phyloP scores from a whole-genome alignment of 305 asterid genomes.

The Solanum hybrid region DNA sequence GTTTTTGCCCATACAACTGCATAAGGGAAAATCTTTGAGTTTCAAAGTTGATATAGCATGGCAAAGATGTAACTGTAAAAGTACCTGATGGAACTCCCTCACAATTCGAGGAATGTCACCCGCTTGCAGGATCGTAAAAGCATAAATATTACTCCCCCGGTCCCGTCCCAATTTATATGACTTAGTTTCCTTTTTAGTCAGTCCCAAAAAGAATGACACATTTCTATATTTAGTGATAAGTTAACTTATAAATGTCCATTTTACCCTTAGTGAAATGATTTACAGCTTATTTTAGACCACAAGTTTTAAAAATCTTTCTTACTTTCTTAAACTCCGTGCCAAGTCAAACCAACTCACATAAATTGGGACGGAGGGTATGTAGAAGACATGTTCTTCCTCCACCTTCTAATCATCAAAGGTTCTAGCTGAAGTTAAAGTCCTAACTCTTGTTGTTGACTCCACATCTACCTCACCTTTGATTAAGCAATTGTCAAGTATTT shows the following conservation, averaged over 20 bases:
- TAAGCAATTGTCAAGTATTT: not conserved
- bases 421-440: not conserved
- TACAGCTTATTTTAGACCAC: not conserved
- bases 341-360: not conserved
- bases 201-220: not conserved
- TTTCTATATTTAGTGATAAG: not conserved
- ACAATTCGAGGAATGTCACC: not conserved
- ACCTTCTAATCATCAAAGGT: not conserved
- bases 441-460: not conserved
- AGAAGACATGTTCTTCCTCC: not conserved
- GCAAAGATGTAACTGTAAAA: not conserved
- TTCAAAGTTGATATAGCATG: not conserved
- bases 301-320: not conserved
- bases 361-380: not conserved
- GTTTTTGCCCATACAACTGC: not conserved
- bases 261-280: not conserved
- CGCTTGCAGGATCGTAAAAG: not conserved
- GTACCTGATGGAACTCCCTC: not conserved
- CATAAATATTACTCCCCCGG: not conserved
- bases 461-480: not conserved
- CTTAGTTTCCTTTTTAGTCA: not conserved
- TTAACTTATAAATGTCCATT: not conserved
- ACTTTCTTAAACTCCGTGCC: not conserved
- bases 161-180: not conserved
- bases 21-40: not conserved